Base-by-base conservation (phyloP, 352 stramenopile species). In the Pythium vanterpoolii region DNA sequence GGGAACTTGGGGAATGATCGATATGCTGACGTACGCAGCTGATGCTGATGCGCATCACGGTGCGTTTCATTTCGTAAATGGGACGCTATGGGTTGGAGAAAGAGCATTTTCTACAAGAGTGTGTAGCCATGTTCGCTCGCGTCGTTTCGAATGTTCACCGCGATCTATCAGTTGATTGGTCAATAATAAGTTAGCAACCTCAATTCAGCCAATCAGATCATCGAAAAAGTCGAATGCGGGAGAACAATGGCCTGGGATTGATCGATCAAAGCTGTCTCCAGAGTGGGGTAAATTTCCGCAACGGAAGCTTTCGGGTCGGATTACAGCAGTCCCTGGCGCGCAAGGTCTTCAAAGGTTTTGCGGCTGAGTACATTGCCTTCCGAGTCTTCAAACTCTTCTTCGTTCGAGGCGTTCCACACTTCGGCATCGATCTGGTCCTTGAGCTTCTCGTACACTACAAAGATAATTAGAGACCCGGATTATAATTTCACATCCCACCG, bases 321-420 rank as follows among this genome's bases (percentile, higher is more conserved):
- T 58, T 86, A 99, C 47, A 99, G 73, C 38, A 99, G 75, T 9
- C 97, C 97, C 77, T 99, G 96, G 56, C 97, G 79, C 34, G 96
- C 95, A 26, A 99, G 73, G 77, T 99, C 97, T 74, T 99, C 95
- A 74, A 98, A 99, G 11, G 96, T 98, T 66, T 97, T 96, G 46
- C 89, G 79, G 67, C 96, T 98, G 23, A 99, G 76, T 6, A 99
- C 96, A 69, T 99, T 99, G 44, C 97, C 97, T 68, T 99, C 90
- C 31, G 91, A 97, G 83, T 99, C 97, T 74, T 99, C 97, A 69
- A 98, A 99, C 76, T 99, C 96, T 85, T 99, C 97, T 59, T 98
- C 96, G 34, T 94, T 85, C 21, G 86, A 89, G 11, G 84, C 72
- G 74, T 98, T 95, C 82, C 96, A 99, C 46, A 86, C 89, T 72